Base-by-base conservation (phyloP, 1,139 yeast species). In the Debaryomycetaceae sp. region DNA sequence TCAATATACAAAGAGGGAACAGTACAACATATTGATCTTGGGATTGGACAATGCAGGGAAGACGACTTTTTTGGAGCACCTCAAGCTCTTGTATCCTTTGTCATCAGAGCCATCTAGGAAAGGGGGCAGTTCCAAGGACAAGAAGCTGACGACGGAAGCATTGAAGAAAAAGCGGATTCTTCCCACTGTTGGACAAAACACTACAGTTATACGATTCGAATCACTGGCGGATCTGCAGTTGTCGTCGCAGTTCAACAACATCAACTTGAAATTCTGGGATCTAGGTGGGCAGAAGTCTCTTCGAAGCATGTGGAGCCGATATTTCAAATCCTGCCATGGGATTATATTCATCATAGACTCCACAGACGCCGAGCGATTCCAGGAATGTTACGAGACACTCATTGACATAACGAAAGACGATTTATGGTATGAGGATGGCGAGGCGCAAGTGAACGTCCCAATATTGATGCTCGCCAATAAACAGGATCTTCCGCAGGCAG, bases 31-130 rank as follows among this genome's bases (percentile, higher is more conserved):
- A 4, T 71, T 92, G 33, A 86, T 92, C 31, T 69, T 92, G 24
- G 98, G 98, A 14, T 75, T 92, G 35, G 98, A 92, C 61, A 89
- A 91, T 67, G 96, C 98, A 0, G 98, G 98, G 3, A 92, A 92
- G 59, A 91, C 98, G 14, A 69, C 78, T 7, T 71, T 72, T 46
- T 53, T 72, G 31, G 78, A 72, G 49, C 76, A 72, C 47, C 45
- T 70, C 34, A 71, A 71, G 54, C 57, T 71, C 35, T 55, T 70
- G 30, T 72, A 70, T 44, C 62, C 68, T 1, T 48, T 61, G 6
- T 60, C 65, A 9, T 58, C 46, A 30, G 65, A 59, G 19, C 41
- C 52, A 31, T 42, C 51, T 33, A 34, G 43, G 28, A 44, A 49
- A 45, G 26, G 26, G 11, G 11, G 11, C 11, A 11, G 26, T 11